Evolutionary conservation across 305 asterid species (phyloP).

Genomic region (Fraxinus platypoda): DNA sequence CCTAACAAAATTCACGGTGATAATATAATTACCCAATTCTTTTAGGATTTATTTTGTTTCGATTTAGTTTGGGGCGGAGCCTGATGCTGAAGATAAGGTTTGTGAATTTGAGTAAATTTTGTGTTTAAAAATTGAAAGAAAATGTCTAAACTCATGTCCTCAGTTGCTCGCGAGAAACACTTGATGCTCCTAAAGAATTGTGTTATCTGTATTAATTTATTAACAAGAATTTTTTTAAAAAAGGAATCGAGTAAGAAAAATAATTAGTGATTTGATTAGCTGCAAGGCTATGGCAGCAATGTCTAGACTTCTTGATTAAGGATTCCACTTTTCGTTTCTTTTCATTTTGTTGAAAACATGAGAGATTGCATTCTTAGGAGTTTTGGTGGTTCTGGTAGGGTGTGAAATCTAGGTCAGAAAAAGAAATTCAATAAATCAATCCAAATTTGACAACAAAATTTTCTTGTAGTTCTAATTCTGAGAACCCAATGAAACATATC

Average conservation of each 20-base stretch:
- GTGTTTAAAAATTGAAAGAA: not conserved
- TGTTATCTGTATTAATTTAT: not conserved
- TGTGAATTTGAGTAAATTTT: not conserved
- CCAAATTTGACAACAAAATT: not conserved
- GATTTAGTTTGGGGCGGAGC: too few species aligned
- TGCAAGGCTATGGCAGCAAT: not conserved
- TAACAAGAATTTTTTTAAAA: not conserved
- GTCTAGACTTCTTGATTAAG: not conserved
- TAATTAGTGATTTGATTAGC: not conserved
- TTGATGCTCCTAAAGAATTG: not conserved
- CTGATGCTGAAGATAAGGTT: not conserved
- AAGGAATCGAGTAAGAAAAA: not conserved
- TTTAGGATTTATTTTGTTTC: too few species aligned
- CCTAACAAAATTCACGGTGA: too few species aligned
- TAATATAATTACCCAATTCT: too few species aligned
- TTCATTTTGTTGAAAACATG: not conserved
- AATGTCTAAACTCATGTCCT: not conserved
- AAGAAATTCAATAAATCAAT: not conserved
- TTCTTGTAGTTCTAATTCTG: not conserved
- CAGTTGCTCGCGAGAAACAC: not conserved
- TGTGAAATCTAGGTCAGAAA: not conserved
- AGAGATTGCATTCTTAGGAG: not conserved
- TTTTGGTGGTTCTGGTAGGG: not conserved
- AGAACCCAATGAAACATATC: not conserved
- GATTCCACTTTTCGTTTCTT: not conserved